These are phyloP conservation scores for Aspergillus arachidicola DNA, from an alignment of 2,329 filamentous ascomycete genomes.

Conservation along the genomic window DNA sequence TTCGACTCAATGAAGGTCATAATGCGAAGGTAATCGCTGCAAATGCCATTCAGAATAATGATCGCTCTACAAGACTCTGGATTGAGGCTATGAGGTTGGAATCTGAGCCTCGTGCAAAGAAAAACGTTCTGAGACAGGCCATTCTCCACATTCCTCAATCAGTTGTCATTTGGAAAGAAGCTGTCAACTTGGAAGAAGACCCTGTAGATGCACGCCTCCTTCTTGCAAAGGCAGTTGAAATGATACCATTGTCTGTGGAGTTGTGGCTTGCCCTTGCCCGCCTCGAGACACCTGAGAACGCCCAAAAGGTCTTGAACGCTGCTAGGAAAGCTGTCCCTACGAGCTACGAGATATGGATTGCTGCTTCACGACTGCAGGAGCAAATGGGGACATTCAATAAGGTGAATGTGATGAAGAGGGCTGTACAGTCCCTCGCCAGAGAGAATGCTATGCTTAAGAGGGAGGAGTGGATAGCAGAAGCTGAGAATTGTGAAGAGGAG, in stretches of 20 bases:
- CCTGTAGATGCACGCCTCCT: constrained; percentile 83
- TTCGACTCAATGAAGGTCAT: constrained; percentile 84
- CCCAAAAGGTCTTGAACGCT: constrained; percentile 91
- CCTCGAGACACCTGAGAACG: constrained; percentile 85
- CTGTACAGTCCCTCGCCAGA: constrained; percentile 81
- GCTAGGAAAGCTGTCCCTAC: constrained; percentile 92
- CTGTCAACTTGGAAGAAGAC: constrained; percentile 93
- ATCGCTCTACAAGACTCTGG: constrained; percentile 86
- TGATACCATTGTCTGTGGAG: constrained; percentile 91
- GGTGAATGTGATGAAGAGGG: constrained; percentile 93
- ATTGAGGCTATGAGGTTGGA: constrained; percentile 94
- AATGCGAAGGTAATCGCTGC: constrained; percentile 97
- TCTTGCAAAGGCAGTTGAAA: constrained; percentile 90
- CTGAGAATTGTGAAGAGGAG: constrained; percentile 92
- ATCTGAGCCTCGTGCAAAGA: constrained; percentile 78
- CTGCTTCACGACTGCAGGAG: constrained; percentile 83
- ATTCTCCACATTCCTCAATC: constrained; percentile 92
- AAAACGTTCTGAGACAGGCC: constrained; percentile 87
- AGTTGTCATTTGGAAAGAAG: constrained; percentile 96
- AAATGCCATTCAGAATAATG: constrained; percentile 88
- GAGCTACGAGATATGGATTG: constrained; percentile 95
- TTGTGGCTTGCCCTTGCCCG: constrained; percentile 92
- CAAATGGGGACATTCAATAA: constrained; percentile 82
- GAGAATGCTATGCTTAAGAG: constrained; percentile 96
- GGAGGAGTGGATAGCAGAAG: constrained; percentile 95